Conservation (phyloP, 768 basidiomycete species). For the Amanita rimosa region DNA sequence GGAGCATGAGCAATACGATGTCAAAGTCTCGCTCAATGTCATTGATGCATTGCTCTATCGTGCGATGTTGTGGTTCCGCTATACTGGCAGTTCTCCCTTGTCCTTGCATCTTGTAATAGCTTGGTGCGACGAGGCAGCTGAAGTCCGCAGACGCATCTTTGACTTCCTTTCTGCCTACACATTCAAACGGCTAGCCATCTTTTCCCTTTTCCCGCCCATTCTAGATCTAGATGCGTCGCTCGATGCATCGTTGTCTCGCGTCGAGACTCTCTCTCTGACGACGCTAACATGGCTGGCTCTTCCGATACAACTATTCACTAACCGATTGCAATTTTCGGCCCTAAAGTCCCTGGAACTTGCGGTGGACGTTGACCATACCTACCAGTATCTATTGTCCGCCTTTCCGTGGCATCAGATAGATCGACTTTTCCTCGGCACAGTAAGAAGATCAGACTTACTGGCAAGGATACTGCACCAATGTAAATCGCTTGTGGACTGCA, state of each 20-base stretch:
- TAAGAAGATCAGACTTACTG: neutral
- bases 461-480: neutral
- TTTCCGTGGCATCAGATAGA: neutral
- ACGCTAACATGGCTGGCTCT: neutral
- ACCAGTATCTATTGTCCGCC: neutral
- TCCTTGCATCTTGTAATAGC: neutral
- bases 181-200: neutral
- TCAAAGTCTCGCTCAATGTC: neutral
- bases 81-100: neutral
- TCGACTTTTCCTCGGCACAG: neutral
- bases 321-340: neutral
- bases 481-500: neutral
- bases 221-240: neutral
- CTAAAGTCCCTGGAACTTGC: neutral
- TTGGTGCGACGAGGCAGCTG: neutral
- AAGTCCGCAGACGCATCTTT: neutral
- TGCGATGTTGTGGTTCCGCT: neutral
- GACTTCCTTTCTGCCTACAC: neutral
- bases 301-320: neutral
- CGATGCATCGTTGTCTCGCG: neutral
- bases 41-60: neutral
- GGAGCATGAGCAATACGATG: neutral
- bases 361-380: neutral
- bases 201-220: neutral
- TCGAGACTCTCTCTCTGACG: neutral